Evolutionary conservation across 2,329 filamentous ascomycete genomes (phyloP).

Genomic region (Pyrenophora teres): DNA sequence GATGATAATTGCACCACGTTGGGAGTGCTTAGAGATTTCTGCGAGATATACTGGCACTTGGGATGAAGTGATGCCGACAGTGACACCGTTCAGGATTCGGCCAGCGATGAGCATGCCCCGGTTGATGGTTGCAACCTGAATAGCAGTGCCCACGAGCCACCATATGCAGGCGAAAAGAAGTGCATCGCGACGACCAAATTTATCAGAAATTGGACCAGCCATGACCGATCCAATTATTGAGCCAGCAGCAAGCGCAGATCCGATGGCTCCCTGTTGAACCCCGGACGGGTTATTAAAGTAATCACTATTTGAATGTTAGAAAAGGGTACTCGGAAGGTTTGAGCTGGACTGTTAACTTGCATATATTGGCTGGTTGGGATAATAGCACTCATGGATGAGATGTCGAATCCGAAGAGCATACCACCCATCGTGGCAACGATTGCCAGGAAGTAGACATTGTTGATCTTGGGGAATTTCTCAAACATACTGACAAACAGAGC

Average conservation of each 20-base stretch:
- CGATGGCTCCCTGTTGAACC: constrained; percentile 56
- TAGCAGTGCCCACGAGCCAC: constrained; percentile 63
- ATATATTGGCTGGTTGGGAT: constrained; percentile 21
- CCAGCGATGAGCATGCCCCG: constrained; percentile 74
- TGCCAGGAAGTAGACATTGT: constrained; percentile 63
- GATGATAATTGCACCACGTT: constrained; percentile 69
- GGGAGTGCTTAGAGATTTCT: constrained; percentile 65
- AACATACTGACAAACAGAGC: constrained; percentile 32
- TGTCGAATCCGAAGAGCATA: constrained; percentile 78
- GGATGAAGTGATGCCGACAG: constrained; percentile 73
- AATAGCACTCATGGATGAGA: constrained; percentile 69
- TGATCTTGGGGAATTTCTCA: constrained; percentile 54
- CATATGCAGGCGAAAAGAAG: constrained; percentile 60
- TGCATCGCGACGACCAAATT: constrained; percentile 57
- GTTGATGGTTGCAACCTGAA: constrained; percentile 67
- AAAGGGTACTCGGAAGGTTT: background rate
- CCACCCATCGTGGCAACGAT: constrained; percentile 67
- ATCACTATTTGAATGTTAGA: constrained; percentile 22
- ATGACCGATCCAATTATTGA: constrained; percentile 68
- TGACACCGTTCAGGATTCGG: constrained; percentile 72
- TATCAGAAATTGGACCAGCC: constrained; percentile 65
- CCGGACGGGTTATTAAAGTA: constrained; percentile 59
- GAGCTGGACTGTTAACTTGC: constrained; percentile 4
- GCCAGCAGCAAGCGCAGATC: constrained; percentile 67
- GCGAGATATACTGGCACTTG: constrained; percentile 72